phyloP scores from a whole-genome alignment of 2,329 filamentous ascomycete genomes.

The Colletotrichum sp. region DNA sequence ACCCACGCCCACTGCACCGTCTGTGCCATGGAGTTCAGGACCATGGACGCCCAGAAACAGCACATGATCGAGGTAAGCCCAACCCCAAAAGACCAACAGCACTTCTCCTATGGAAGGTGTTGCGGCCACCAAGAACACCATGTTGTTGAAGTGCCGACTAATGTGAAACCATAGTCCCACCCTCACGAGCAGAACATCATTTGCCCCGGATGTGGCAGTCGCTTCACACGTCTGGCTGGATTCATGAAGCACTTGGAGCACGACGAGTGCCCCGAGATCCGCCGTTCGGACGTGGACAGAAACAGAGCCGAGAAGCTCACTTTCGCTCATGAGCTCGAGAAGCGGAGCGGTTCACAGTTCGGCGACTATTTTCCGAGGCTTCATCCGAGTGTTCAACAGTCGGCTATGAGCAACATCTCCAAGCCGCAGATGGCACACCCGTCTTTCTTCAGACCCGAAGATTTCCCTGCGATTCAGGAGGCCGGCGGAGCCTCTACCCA shows the following conservation, averaged over 20 bases:
- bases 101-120: not conserved
- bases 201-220: constrained; percentile 51
- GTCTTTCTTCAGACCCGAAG: constrained; percentile 11
- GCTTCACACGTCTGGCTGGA: constrained; percentile 38
- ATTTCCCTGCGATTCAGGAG: constrained; percentile 10
- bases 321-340: constrained; percentile 36
- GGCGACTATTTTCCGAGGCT: constrained; percentile 22
- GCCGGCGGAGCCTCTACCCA: constrained; percentile 19
- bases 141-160: not conserved
- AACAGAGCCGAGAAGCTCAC: constrained; percentile 40
- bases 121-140: not conserved
- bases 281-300: constrained; percentile 32
- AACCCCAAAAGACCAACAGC: not conserved
- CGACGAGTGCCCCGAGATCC: constrained; percentile 42
- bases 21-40: constrained; percentile 40
- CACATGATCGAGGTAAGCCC: constrained; percentile 27
- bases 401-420: not conserved
- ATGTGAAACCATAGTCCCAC: constrained; percentile 37
- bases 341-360: constrained; percentile 18
- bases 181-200: constrained; percentile 41
- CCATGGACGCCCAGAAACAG: constrained; percentile 38
- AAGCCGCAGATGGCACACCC: constrained; percentile 11
- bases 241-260: constrained; percentile 53
- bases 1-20: constrained; percentile 41
- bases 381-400: constrained; percentile 1